phyloP scores from a whole-genome alignment of 495 filamentous ascomycete species.

The Filosporella fistucella region DNA sequence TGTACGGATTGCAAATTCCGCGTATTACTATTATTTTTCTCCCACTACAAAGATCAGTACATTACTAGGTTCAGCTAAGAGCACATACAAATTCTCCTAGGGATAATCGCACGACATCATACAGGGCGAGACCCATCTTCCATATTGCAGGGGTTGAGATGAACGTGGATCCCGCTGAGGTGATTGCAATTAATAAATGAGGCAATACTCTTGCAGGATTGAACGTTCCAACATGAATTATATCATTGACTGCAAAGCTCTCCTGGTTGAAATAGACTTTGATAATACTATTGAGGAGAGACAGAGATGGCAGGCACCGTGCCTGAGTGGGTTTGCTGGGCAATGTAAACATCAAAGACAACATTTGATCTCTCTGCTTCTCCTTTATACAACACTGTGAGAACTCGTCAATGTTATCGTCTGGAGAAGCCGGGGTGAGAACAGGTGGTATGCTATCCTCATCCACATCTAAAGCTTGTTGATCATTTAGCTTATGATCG shows the following conservation, averaged over 20 bases:
- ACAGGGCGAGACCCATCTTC: conserved; percentile 58
- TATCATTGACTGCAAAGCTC: conserved; percentile 41
- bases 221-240: conserved; percentile 56
- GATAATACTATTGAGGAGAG: conserved; percentile 54
- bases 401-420: not conserved
- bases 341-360: not conserved
- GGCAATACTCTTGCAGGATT: conserved; percentile 43
- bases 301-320: conserved; percentile 48
- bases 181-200: conserved; percentile 49
- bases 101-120: conserved; percentile 52
- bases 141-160: conserved; percentile 51
- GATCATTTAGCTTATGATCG: conserved; percentile 10
- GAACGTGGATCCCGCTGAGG: conserved; percentile 50
- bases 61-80: too few species aligned
- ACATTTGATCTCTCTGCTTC: conserved; percentile 3
- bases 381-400: conserved; percentile 1
- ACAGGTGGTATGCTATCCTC: conserved; percentile 7
- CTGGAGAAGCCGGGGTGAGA: not conserved
- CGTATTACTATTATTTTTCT: conserved; percentile 53
- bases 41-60: conserved; percentile 30
- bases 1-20: conserved; percentile 51
- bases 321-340: not conserved
- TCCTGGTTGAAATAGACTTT: conserved; percentile 55
- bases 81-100: conserved; percentile 34
- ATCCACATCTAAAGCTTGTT: conserved; percentile 9